Evolutionary conservation across 73 alveolate genomes (phyloP).

Genomic region (Uronychia setigera): DNA sequence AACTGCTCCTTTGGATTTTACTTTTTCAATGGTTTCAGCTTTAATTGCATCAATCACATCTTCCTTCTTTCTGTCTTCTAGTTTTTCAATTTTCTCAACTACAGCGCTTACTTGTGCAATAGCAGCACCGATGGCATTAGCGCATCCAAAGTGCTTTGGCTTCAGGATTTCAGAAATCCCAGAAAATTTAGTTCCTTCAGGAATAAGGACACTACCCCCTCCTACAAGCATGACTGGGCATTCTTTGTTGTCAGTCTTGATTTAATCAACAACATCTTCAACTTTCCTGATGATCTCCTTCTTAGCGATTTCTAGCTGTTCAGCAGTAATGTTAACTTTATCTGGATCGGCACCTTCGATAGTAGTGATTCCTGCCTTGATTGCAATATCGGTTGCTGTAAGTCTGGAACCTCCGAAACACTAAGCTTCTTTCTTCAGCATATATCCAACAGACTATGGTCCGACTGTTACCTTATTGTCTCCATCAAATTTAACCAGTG

Average conservation of each 20-base stretch:
- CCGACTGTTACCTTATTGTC: constrained; percentile 15
- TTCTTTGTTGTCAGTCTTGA: background rate
- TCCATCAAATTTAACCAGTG: constrained; percentile 3
- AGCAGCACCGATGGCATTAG: constrained; percentile 38
- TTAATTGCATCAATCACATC: background rate
- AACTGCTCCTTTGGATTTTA: background rate
- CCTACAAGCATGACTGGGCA: constrained; percentile 11
- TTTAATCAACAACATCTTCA: constrained; percentile 11
- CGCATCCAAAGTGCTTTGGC: constrained; percentile 26
- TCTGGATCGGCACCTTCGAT: constrained; percentile 15
- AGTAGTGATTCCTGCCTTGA: background rate
- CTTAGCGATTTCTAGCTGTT: background rate
- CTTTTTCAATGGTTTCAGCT: background rate
- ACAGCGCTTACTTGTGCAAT: background rate
- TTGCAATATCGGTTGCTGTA: constrained; percentile 12
- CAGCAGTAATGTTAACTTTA: background rate
- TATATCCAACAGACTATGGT: constrained; percentile 23
- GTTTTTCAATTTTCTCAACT: background rate
- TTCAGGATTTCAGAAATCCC: background rate
- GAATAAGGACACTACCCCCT: constrained; percentile 16
- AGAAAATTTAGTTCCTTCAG: background rate
- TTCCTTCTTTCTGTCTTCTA: background rate
- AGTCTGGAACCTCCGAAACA: constrained; percentile 19
- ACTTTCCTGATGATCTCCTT: constrained; percentile 1
- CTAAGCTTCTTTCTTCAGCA: constrained; percentile 8